These are phyloP conservation scores for Camellia granthamiana DNA, from an alignment of 148 eudicot genomes.

Conservation along the genomic window DNA sequence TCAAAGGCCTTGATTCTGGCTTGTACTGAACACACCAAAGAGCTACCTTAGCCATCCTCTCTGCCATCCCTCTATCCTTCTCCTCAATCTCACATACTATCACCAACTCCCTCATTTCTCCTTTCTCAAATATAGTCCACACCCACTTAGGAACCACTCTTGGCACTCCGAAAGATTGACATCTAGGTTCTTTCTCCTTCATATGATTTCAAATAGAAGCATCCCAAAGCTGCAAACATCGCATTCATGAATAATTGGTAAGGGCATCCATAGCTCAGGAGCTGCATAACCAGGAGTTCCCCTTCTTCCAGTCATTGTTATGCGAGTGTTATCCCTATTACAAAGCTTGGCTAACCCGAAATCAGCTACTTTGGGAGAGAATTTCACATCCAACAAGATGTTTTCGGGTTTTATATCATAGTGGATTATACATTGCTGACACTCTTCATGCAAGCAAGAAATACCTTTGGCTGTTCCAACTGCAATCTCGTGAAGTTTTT, in stretches of 20 bases:
- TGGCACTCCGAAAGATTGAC: background rate
- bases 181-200: background rate
- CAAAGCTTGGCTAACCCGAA: background rate
- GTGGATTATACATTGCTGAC: conserved; percentile 7
- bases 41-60: background rate
- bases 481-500: conserved; percentile 9
- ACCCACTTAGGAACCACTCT: conserved; percentile 3
- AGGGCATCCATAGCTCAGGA: background rate
- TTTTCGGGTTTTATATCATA: conserved; percentile 16
- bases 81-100: background rate
- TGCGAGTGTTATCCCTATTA: background rate
- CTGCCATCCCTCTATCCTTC: background rate
- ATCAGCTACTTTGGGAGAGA: conserved; percentile 6
- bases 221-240: background rate
- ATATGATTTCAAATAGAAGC: background rate
- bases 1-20: background rate
- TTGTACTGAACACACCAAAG: background rate
- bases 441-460: conserved; percentile 8
- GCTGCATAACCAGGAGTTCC: background rate
- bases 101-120: background rate
- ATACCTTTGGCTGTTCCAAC: conserved; percentile 10
- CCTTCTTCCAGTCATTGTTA: background rate
- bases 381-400: background rate
- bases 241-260: background rate
- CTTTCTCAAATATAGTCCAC: conserved; percentile 9